Base-by-base conservation (phyloP, 805 yeast genomes). In the Cyberlindnera veronae region DNA sequence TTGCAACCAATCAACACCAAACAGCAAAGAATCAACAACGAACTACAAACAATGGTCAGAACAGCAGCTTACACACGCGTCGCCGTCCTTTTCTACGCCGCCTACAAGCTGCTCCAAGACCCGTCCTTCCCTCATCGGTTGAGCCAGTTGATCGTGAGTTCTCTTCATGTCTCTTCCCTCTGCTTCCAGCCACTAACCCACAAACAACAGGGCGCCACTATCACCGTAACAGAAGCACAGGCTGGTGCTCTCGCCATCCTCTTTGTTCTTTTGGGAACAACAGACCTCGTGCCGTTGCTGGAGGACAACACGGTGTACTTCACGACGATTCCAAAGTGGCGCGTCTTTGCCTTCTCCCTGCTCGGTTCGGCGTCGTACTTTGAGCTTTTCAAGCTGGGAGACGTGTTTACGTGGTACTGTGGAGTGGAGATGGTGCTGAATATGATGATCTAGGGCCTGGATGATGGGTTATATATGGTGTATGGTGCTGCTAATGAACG, bases 241-340 rank as follows among this genome's bases (percentile, higher is more conserved):
- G 19, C 40, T 1, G 34, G 42, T 1, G 29, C 38, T 3, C 10
- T 42, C 4, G 29, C 32, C 6, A 15, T 34, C 3, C 5, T 29
- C 8, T 28, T 42, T 8, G 3, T 34, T 10, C 29, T 42, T 3
- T 15, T 38, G 3, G 39, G 42, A 14, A 21, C 32, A 10, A 22
- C 46, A 1, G 46, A 42, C 23, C 32, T 42, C 13, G 34, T 28
- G 9, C 42, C 42, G 9, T 17, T 42, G 26, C 3, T 42, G n/a
- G 46, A 42, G 13, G 42, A 38, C 8, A 42, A 42, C 13, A 14
- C 12, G 19, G 17, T 24, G 27, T 42, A 35, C 26, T 42, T 42
- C 38, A 13, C 10, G 10, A 30, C 36, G 9, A 38, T 42, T 39
- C n/a, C 32, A 13, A 28, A 30, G 20, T 11, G 31, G 10, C 39